phyloP scores from a whole-genome alignment of 2,329 filamentous ascomycete species.

The Pseudophaeomoniella oleicola region DNA sequence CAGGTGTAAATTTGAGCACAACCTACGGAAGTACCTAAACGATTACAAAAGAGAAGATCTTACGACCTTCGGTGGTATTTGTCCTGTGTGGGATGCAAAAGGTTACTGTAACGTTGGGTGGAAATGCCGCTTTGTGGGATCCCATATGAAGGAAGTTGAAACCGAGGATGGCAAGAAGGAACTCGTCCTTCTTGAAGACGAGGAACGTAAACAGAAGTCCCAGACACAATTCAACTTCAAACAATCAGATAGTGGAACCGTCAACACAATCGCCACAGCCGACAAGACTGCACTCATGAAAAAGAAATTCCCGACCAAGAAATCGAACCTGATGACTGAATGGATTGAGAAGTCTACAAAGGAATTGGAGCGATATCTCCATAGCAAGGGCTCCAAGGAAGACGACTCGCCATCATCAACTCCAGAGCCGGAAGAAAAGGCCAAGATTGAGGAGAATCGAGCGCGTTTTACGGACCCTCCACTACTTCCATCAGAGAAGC shows the following conservation, averaged over 20 bases:
- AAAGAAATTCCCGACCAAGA: conserved; percentile 54
- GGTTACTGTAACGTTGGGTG: conserved; percentile 74
- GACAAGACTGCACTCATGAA: conserved; percentile 63
- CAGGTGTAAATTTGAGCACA: conserved; percentile 67
- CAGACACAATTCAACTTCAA: conserved; percentile 3
- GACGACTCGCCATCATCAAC: conserved; percentile 12
- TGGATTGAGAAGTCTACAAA: conserved; percentile 55
- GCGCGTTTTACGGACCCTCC: conserved; percentile 77
- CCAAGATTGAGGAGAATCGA: conserved; percentile 51
- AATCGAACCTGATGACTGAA: conserved; percentile 59
- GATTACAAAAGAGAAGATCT: conserved; percentile 72
- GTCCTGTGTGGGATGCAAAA: conserved; percentile 63
- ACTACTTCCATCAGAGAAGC: conserved; percentile 82
- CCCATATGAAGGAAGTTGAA: conserved; percentile 70
- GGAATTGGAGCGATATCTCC: not conserved
- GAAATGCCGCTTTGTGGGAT: conserved; percentile 84
- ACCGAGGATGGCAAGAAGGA: conserved; percentile 71
- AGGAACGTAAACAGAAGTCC: conserved; percentile 23
- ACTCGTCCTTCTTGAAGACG: conserved; percentile 52
- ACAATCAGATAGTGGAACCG: conserved; percentile 44
- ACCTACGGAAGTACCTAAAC: conserved; percentile 70
- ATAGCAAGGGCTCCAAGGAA: conserved; percentile 15
- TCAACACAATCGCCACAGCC: conserved; percentile 57
- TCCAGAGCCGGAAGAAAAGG: conserved; percentile 16
- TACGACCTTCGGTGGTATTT: conserved; percentile 59